Evolutionary conservation across 2,329 filamentous ascomycete genomes (phyloP).

Genomic region (Alternaria longipes): DNA sequence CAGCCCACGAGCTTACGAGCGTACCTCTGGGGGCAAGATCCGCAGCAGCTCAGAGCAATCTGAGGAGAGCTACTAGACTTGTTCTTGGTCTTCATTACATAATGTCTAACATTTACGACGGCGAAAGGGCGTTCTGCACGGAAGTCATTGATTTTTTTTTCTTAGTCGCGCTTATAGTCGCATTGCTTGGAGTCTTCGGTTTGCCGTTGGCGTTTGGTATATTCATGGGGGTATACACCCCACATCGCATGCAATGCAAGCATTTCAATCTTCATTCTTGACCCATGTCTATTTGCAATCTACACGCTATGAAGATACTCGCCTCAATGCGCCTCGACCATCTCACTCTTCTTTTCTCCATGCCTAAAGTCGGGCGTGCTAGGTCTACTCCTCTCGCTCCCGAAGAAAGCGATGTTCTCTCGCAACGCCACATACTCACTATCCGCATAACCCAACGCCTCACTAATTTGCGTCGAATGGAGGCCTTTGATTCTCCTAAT

Average conservation of each 20-base stretch:
- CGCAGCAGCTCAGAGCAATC: slow-evolving; percentile 36
- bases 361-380: slow-evolving; percentile 45
- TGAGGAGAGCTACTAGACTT: slow-evolving; percentile 32
- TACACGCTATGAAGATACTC: not conserved
- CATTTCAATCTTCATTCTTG: not conserved
- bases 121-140: slow-evolving; percentile 19
- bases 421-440: slow-evolving; percentile 92
- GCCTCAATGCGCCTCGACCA: slow-evolving; percentile 11
- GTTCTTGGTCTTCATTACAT: slow-evolving; percentile 15
- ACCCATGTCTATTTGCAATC: not conserved
- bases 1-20: slow-evolving; percentile 47
- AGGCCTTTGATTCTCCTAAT: slow-evolving; percentile 85
- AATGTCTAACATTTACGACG: slow-evolving; percentile 29
- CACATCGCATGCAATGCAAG: slow-evolving; percentile 1
- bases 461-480: slow-evolving; percentile 81
- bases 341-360: slow-evolving; percentile 12
- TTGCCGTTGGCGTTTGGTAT: slow-evolving; percentile 2
- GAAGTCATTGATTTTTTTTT: slow-evolving; percentile 12
- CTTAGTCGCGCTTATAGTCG: not conserved
- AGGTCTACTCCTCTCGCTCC: slow-evolving; percentile 50
- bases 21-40: slow-evolving; percentile 40
- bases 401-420: slow-evolving; percentile 84
- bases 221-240: not conserved
- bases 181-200: slow-evolving; percentile 17
- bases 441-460: slow-evolving; percentile 87